Evolutionary conservation across 192 early-diverging fungal species (phyloP).

Genomic region (Umbelopsis ramanniana): DNA sequence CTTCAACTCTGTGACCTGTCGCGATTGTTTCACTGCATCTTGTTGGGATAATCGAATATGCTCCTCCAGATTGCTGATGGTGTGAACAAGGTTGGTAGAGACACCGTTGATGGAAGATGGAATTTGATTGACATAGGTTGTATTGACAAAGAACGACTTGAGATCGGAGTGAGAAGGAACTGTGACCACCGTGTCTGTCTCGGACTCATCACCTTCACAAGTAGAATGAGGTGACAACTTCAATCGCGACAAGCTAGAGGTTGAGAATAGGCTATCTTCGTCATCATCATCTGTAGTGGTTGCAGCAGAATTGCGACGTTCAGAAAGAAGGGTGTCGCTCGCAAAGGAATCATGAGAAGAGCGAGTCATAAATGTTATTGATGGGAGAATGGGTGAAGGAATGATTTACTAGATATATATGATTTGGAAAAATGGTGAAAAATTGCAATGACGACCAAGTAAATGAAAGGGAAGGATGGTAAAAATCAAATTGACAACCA

Average conservation of each 20-base stretch:
- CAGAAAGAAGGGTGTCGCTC: neutral
- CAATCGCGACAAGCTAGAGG: neutral
- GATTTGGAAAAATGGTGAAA: neutral
- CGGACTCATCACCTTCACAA: neutral
- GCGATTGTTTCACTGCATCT: neutral
- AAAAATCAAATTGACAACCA: neutral
- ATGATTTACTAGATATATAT: neutral
- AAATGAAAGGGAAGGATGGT: neutral
- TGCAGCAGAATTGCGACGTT: neutral
- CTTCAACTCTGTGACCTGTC: conserved; percentile 4
- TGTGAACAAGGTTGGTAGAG: neutral
- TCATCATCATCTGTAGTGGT: conserved; percentile 10
- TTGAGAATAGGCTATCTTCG: conserved; percentile 11
- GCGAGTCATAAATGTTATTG: neutral
- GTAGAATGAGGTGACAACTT: neutral
- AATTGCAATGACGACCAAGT: neutral
- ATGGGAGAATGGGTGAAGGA: neutral
- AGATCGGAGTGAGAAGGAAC: conserved; percentile 5
- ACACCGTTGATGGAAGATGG: neutral
- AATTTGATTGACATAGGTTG: neutral
- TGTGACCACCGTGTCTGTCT: neutral
- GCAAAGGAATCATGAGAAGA: conserved; percentile 1
- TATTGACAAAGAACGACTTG: conserved; percentile 6
- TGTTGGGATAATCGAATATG: neutral
- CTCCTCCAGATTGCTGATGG: neutral